These are phyloP conservation scores for Paecilomyces dactylethromorphus DNA, from an alignment of 2,329 filamentous ascomycete species.

Conservation along the genomic window DNA sequence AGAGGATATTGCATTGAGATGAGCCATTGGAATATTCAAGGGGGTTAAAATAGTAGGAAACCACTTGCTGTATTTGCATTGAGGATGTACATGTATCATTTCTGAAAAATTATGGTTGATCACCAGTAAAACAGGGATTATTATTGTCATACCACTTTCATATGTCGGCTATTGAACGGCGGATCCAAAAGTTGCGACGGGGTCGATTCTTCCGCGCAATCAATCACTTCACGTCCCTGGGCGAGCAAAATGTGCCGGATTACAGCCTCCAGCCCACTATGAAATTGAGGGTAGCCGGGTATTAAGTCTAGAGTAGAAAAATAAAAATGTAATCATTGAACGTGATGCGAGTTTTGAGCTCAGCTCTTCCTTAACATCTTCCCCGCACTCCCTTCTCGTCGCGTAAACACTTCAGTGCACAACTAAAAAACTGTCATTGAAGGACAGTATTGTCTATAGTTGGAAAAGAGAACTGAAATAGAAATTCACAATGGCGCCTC, in stretches of 20 bases:
- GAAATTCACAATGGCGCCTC: constrained; percentile 46
- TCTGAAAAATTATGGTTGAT: not conserved
- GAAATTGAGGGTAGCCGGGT: not conserved
- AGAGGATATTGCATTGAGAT: too few species aligned
- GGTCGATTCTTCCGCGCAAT: not conserved
- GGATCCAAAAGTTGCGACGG: not conserved
- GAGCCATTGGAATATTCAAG: too few species aligned
- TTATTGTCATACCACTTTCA: not conserved
- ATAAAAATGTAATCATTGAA: not conserved
- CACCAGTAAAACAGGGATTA: not conserved
- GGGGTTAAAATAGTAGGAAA: too few species aligned
- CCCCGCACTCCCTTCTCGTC: not conserved
- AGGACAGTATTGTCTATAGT: not conserved
- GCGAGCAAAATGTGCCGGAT: not conserved
- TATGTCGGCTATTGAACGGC: constrained; percentile 21
- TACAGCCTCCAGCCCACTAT: not conserved
- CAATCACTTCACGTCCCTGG: not conserved
- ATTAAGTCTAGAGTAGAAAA: not conserved
- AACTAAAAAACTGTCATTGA: not conserved
- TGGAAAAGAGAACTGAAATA: not conserved
- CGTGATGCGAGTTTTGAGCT: not conserved
- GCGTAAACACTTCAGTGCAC: not conserved
- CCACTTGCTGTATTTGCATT: too few species aligned
- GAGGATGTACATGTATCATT: too few species aligned
- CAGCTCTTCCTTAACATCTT: not conserved